Base-by-base conservation (phyloP, 176 grass and related monocot species). In the Musa itinerans region DNA sequence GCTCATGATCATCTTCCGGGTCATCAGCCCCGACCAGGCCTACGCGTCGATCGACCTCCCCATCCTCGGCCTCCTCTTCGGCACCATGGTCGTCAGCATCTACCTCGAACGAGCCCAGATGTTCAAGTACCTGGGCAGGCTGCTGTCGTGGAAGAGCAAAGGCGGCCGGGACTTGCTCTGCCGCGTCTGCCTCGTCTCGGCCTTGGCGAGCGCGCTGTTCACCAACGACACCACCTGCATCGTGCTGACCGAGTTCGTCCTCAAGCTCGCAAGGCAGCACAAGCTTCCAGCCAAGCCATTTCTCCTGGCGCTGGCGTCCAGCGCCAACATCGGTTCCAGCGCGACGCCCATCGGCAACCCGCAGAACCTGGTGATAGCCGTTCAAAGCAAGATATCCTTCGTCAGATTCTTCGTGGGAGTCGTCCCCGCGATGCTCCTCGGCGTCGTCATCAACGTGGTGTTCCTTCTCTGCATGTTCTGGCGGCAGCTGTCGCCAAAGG, bases 201-300 rank as follows among this genome's bases (percentile, higher is more conserved):
- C 91, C 50, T 72, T 99, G 26, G 87, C 95, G 68, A 89, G 86
- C 67, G 88, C 95, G n/a, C 81, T 99, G 69, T 99, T 99, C 81
- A 99, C 95, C 74, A 99, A 99, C 59, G 95, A 99, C 81, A 99
- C 95, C 78, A 86, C 86, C 72, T 99, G 95, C 56, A 91, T 99
- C 0, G 94, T 92, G 56, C 75, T 98, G 14, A 81, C 94, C 1
- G 92, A 9, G 80, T 92, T 74, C 84, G 90, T 98, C 81, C 91
- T 98, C 56, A 93, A 98, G 83, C 85, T 98, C 63, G 94, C 94
- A 0, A 73, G 90, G 0, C 94, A 98, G 83, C 90, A 98, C 86
- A 87, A 85, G 79, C 82, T 98, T n/a, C 90, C 88, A 0, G 85
- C 94, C 1, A 80, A 87, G 65, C 90, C 94, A 0, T 98, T 98